Base-by-base conservation (phyloP, 345 rosid species). In the Luvunga scandens region DNA sequence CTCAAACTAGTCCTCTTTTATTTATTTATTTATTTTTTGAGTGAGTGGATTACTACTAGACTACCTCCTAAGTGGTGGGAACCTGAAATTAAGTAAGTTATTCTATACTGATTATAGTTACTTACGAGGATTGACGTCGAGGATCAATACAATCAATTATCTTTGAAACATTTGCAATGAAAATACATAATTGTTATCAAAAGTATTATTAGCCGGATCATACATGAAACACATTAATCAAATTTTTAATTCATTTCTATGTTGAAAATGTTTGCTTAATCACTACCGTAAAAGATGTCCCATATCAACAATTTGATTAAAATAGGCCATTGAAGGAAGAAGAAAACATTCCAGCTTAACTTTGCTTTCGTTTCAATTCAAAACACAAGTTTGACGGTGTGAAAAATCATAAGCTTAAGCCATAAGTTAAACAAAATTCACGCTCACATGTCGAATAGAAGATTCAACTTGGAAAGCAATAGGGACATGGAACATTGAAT, bases 391-490 rank as follows among this genome's bases (percentile, higher is more conserved):
- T 13, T 25, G 39, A 42, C 22, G 5, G n/a, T 25, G 9, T 7
- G 2, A 63, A 6, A 9, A 19, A 14, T 30, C 39, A 45, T 69
- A 71, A 30, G 28, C 13, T 22, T 36, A 5, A 28, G 30, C 12
- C 25, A 16, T 48, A 45, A 71, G 70, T 48, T 48, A 31, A 45
- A 72, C 5, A 53, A 61, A 31, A n/a, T 66, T 63, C 70, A 75
- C 71, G 55, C 30, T 82, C 85, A 83, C 85, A 76, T 75, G 85
- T 12, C 2, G 5, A 82, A 79, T 30, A 66, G 77, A 25, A 72
- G 48, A 24, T 60, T 36, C 31, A n/a, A 33, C 53, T 59, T 64
- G 28, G 24, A 50, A 27, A 30, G n/a, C 33, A 42, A 42, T 1
- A 7, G 7, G n/a, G 4, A n/a, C 10, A 7, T 1, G 61, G 36